phyloP scores from a whole-genome alignment of 257 asterid genomes.

The Leptodermis oblonga region DNA sequence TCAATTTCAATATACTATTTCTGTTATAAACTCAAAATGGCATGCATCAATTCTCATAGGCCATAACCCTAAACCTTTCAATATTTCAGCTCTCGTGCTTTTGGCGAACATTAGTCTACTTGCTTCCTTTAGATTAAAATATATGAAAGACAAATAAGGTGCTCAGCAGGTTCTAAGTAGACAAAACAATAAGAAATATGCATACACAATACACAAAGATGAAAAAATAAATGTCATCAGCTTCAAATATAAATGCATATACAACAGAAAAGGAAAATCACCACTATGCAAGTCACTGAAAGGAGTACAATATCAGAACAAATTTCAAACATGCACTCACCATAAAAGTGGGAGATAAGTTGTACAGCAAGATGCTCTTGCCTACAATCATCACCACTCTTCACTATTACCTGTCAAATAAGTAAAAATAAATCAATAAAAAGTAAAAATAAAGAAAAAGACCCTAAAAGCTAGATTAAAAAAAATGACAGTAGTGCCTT shows the following conservation, averaged over 20 bases:
- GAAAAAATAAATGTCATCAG: background rate
- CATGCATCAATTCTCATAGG: background rate
- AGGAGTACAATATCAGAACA: background rate
- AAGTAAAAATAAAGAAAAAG: background rate
- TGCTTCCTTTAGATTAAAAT: background rate
- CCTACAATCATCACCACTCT: constrained; percentile 56
- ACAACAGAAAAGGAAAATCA: background rate
- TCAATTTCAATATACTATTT: background rate
- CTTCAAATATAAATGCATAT: background rate
- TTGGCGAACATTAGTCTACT: background rate
- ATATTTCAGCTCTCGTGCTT: background rate
- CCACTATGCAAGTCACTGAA: background rate
- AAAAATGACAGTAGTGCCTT: background rate
- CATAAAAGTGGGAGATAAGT: constrained; percentile 53
- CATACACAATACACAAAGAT: background rate
- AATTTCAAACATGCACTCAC: constrained; percentile 21
- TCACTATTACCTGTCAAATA: constrained; percentile 38
- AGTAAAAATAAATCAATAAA: no score
- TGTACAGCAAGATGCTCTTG: constrained; percentile 61
- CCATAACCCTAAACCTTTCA: background rate
- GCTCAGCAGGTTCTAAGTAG: background rate
- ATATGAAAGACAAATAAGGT: background rate
- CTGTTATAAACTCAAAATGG: background rate
- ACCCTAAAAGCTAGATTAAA: constrained; percentile 15
- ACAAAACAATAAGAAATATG: background rate